Conservation (phyloP, 306 rosid species). For the Mimosa bimucronata region DNA sequence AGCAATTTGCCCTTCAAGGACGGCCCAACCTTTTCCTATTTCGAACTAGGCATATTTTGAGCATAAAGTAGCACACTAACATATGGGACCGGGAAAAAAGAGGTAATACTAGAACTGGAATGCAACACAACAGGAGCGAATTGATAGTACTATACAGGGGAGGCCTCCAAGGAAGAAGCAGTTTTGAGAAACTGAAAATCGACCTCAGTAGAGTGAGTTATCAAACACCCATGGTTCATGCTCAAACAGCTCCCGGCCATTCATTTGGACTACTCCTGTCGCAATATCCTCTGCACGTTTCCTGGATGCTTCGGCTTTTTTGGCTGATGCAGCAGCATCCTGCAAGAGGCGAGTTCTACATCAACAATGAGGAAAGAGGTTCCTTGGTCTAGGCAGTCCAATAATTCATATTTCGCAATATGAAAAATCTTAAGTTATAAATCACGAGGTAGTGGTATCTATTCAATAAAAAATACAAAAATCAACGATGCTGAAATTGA, state of each 20-base stretch:
- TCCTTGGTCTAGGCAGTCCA: neutral
- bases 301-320: conserved; percentile 73
- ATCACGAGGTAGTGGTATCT: neutral
- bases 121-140: neutral
- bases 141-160: neutral
- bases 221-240: conserved; percentile 93
- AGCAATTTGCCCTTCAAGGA: neutral
- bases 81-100: neutral
- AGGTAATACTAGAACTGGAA: neutral
- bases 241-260: conserved; percentile 83
- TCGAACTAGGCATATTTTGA: neutral
- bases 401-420: conserved; percentile 1
- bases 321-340: conserved; percentile 75
- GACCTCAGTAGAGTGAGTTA: conserved; percentile 66
- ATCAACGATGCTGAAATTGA: neutral
- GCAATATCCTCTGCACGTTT: conserved; percentile 85
- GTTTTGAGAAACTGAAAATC: conserved; percentile 25
- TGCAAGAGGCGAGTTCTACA: conserved; percentile 33
- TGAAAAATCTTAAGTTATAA: neutral
- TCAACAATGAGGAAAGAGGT: neutral
- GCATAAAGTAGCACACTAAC: neutral
- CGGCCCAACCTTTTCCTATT: neutral
- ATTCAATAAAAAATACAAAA: too few species aligned
- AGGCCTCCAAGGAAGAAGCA: conserved; percentile 15
- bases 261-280: conserved; percentile 76